Evolutionary conservation across 2,329 filamentous ascomycete genomes (phyloP).

Genomic region (Paecilomyces sp.): DNA sequence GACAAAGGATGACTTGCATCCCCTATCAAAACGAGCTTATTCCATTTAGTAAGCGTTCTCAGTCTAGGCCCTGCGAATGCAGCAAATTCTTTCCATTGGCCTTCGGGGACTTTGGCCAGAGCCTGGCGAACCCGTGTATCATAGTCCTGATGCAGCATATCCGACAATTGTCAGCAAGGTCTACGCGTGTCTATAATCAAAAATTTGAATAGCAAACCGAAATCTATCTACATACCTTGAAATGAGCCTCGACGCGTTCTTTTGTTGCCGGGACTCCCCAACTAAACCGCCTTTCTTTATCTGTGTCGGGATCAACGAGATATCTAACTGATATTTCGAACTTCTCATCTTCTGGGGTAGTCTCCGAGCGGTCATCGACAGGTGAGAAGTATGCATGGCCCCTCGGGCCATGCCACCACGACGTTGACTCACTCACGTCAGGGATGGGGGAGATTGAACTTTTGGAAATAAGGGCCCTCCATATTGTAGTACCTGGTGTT

Average conservation of each 20-base stretch:
- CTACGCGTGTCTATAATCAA: neutral
- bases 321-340: slow-evolving; percentile 35
- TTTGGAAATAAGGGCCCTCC: slow-evolving; percentile 37
- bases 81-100: slow-evolving; percentile 42
- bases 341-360: slow-evolving; percentile 15
- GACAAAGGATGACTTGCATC: slow-evolving; percentile 51
- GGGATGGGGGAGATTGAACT: slow-evolving; percentile 24
- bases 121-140: slow-evolving; percentile 35
- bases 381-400: slow-evolving; percentile 38
- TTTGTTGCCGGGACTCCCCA: slow-evolving; percentile 15
- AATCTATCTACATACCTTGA: slow-evolving; percentile 14
- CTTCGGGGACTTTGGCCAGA: slow-evolving; percentile 29
- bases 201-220: neutral
- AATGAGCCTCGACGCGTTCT: slow-evolving; percentile 25
- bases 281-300: slow-evolving; percentile 9
- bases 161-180: neutral
- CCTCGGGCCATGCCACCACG: slow-evolving; percentile 39
- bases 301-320: slow-evolving; percentile 19
- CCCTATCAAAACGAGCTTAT: slow-evolving; percentile 45
- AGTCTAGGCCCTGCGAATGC: slow-evolving; percentile 43
- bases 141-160: slow-evolving; percentile 25
- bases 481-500: slow-evolving; percentile 46
- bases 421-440: slow-evolving; percentile 24
- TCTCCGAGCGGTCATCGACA: slow-evolving; percentile 25
- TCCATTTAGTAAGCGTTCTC: slow-evolving; percentile 32